Evolutionary conservation across 2,329 filamentous ascomycete genomes (phyloP).

Genomic region (Phyllosticta ampelicida): DNA sequence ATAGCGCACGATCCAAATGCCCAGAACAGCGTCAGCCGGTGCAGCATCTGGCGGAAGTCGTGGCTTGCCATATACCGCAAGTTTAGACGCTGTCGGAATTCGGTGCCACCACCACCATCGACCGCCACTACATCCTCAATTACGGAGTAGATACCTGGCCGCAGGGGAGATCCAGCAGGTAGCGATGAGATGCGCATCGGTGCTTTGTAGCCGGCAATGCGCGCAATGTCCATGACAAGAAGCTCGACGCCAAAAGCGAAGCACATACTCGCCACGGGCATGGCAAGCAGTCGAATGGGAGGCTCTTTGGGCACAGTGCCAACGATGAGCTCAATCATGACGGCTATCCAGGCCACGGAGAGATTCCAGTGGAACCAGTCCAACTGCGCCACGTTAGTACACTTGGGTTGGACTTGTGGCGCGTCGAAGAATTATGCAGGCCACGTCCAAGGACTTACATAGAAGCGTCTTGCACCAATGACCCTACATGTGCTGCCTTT

Average conservation of each 20-base stretch:
- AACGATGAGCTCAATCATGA: conserved; percentile 47
- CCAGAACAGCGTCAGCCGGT: conserved; percentile 43
- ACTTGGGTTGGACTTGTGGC: background rate
- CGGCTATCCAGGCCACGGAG: conserved; percentile 42
- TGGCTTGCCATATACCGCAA: conserved; percentile 43
- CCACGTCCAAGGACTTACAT: conserved; percentile 17
- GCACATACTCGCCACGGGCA: conserved; percentile 41
- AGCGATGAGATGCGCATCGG: conserved; percentile 44
- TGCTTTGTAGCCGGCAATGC: conserved; percentile 33
- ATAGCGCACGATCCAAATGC: conserved; percentile 34
- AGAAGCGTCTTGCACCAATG: conserved; percentile 34
- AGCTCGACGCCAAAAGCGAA: conserved; percentile 43
- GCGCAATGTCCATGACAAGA: conserved; percentile 39
- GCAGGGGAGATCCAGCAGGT: conserved; percentile 39
- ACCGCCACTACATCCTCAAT: conserved; percentile 46
- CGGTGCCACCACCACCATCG: conserved; percentile 42
- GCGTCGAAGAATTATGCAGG: too few relatives aligned
- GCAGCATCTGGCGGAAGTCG: conserved; percentile 43
- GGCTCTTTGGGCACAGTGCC: conserved; percentile 38
- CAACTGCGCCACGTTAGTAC: conserved; percentile 28
- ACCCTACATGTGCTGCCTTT: conserved; percentile 43
- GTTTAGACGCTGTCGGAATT: conserved; percentile 42
- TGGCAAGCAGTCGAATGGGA: conserved; percentile 43
- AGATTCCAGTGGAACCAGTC: conserved; percentile 51
- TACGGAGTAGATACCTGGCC: conserved; percentile 44